Evolutionary conservation across 2,329 filamentous ascomycete genomes (phyloP).

Genomic region (Fusarium pilosicola): DNA sequence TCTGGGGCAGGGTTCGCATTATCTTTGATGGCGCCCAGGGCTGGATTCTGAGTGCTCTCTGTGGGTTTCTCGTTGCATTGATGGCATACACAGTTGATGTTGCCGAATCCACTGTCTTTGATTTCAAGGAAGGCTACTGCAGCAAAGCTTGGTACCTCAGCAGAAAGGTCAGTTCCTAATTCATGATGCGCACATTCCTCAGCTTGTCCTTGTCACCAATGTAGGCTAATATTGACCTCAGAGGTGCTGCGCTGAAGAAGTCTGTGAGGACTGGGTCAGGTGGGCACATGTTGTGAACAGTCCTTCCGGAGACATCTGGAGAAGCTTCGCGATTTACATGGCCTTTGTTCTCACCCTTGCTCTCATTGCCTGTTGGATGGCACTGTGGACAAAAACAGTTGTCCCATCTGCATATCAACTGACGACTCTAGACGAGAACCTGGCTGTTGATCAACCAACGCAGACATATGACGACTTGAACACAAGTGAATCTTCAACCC

Average conservation of each 20-base stretch:
- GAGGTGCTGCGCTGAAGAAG: conserved; percentile 66
- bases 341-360: conserved; percentile 76
- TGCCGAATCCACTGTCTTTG: conserved; percentile 85
- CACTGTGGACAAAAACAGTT: conserved; percentile 90
- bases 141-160: conserved; percentile 74
- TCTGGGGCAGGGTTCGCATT: conserved; percentile 80
- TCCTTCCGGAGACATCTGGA: conserved; percentile 64
- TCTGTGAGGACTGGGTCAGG: conserved; percentile 65
- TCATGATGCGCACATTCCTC: background rate
- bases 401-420: conserved; percentile 90
- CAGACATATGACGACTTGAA: conserved; percentile 53
- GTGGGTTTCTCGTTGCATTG: conserved; percentile 84
- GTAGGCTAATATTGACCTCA: conserved; percentile 39
- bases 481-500: conserved; percentile 57
- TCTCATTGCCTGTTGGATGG: conserved; percentile 78
- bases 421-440: conserved; percentile 90
- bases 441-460: conserved; percentile 71
- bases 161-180: conserved; percentile 64
- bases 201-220: background rate
- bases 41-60: conserved; percentile 92
- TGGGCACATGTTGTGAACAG: conserved; percentile 63
- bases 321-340: conserved; percentile 83
- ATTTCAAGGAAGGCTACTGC: conserved; percentile 93
- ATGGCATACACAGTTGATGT: conserved; percentile 92
- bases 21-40: conserved; percentile 90